Conservation (phyloP, 2,329 filamentous ascomycete genomes). For the Aspergillus niger region DNA sequence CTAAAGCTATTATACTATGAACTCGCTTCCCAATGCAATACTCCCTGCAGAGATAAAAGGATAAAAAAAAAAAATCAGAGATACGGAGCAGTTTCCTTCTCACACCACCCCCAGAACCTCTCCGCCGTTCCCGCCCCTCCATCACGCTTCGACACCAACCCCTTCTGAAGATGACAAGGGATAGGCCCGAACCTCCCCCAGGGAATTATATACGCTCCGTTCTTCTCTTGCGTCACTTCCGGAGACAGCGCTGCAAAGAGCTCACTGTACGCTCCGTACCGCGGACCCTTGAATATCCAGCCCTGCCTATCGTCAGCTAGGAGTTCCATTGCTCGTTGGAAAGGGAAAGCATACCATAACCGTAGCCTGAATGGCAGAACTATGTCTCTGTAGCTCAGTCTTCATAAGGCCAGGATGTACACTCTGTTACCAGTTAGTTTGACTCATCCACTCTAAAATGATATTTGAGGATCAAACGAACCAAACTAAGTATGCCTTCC, state of each 20-base stretch:
- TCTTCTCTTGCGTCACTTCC: slow-evolving; percentile 32
- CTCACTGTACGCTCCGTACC: slow-evolving; percentile 41
- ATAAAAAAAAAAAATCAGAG: too few species aligned
- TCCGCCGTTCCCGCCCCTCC: slow-evolving; percentile 33
- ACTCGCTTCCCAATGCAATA: too few species aligned
- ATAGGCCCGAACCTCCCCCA: slow-evolving; percentile 47
- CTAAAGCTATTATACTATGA: too few species aligned
- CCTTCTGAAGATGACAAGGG: slow-evolving; percentile 28
- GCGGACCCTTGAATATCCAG: too few species aligned
- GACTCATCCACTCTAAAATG: too few species aligned
- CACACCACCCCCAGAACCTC: slow-evolving; percentile 46
- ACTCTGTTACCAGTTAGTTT: too few species aligned
- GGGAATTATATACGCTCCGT: slow-evolving; percentile 48
- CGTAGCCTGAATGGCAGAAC: not conserved
- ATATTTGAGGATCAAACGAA: slow-evolving; percentile 5
- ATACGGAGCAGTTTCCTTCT: slow-evolving; percentile 1
- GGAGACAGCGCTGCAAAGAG: slow-evolving; percentile 40
- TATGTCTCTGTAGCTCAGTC: slow-evolving; percentile 37
- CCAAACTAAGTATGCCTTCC: slow-evolving; percentile 39
- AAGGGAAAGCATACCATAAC: too few species aligned
- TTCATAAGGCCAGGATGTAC: slow-evolving; percentile 34
- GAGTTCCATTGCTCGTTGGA: too few species aligned
- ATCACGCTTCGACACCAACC: slow-evolving; percentile 23
- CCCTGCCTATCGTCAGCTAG: too few species aligned
- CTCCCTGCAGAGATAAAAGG: too few species aligned